Base-by-base conservation (phyloP, 345 rosid genomes). In the Salix brachista region DNA sequence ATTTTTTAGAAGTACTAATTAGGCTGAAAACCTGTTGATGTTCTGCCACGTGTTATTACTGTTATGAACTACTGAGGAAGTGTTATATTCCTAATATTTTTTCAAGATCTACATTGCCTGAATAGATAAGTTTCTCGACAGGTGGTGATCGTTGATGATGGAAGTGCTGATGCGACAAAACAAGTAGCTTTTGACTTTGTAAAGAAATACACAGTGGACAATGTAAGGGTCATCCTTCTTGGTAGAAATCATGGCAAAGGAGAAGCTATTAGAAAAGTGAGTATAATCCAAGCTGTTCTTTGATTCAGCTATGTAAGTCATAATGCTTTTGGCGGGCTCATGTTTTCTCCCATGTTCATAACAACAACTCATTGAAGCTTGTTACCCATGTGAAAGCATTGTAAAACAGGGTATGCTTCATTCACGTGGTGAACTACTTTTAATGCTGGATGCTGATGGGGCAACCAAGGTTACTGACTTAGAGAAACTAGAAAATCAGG, bases 371-470 rank as follows among this genome's bases (percentile, higher is more conserved):
- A 90, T 84, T 76, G 83, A 85, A 87, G 96, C 87, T 87, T 70
- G 84, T 91, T 86, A 85, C 87, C 71, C 84, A 36, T 87, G 82
- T 74, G 97, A 87, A 93, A 91, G 94, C 97, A 86, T 85, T 90
- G 88, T 84, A 83, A 84, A 91, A 89, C 92, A 96, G 99, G 99
- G 99, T 80, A 96, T 96, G 98, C 91, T 96, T 85, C 97, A 96
- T 91, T 88, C 97, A 26, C 98, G 97, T 80, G 99, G 99, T 77
- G 95, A 94, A 82, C 78, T 96, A 73, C 97, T 96, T 83, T 84
- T 96, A 70, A 96, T 96, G 99, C 86, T 96, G 82, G 99, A 96
- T 88, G 99, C 99, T 70, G 99, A 96, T 87, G 99, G 99, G 18
- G 99, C 99, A n/a, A 96, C 99, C 74, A 89, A 94, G 90, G 88